Base-by-base conservation (phyloP, 108 stramenopile genomes). In the Nitzschia putrida region DNA sequence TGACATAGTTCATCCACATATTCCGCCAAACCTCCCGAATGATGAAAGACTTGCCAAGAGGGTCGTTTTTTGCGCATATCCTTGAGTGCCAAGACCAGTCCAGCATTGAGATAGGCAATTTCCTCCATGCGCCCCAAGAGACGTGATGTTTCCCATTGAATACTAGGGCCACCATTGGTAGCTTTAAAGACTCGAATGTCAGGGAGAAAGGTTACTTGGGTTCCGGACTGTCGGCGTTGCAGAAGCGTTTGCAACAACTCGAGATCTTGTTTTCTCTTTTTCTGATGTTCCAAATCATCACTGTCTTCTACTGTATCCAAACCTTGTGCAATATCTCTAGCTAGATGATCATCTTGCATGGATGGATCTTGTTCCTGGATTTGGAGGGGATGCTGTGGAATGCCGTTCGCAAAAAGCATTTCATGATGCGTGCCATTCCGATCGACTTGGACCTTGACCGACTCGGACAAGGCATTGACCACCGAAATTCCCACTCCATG, bases 401-500 rank as follows among this genome's bases (percentile, higher is more conserved):
- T 72, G 29, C 96, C 97, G 16, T 90, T 60, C 34, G 78, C 73
- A 65, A 97, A 96, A 22, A 74, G 72, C 93, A 97, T 88, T 10
- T 64, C 21, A 70, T 85, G 66, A 51, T 66, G 66, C 50, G 77
- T 57, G 37, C 72, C 81, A 41, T 81, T 78, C 60, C 95, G 80
- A 66, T 88, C 73, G 5, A 97, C 96, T 37, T 69, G 53, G 12
- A 96, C 94, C 47, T 84, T 76, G 14, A 96, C 89, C 61, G 61
- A 82, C 61, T 88, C 78, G 49, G 88, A 90, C 54, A 98, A 70
- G 11, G 97, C 97, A 83, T 98, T 98, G 9, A 98, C 97, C 9
- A 98, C 97, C 53, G 82, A 86, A 42, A 98, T 91, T n/a, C 97
- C 97, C 16, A 98, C 97, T 42, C 97, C 97, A 74, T 98, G 97